Evolutionary conservation across 805 yeast species (phyloP).

Genomic region (Starmerella cellae): DNA sequence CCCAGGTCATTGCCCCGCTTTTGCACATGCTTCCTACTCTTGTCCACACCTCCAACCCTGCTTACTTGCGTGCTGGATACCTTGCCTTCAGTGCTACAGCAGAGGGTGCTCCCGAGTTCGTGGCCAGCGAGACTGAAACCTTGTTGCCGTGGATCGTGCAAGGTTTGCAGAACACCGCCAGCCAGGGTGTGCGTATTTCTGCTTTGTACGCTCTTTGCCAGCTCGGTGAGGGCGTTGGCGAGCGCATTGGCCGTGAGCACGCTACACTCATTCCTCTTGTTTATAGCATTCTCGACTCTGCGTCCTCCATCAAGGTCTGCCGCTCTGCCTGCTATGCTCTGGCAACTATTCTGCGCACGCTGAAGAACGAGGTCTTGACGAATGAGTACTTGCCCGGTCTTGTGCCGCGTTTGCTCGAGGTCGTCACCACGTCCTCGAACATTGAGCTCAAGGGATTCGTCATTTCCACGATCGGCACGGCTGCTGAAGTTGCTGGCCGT

Average conservation of each 20-base stretch:
- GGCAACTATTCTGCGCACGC: slow-evolving; percentile 83
- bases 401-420: slow-evolving; percentile 74
- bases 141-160: slow-evolving; percentile 57
- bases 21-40: slow-evolving; percentile 35
- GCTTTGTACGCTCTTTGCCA: slow-evolving; percentile 71
- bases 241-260: slow-evolving; percentile 71
- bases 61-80: slow-evolving; percentile 77
- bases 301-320: slow-evolving; percentile 70
- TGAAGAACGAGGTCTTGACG: slow-evolving; percentile 73
- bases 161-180: slow-evolving; percentile 62
- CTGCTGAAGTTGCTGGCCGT: slow-evolving; percentile 90
- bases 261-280: slow-evolving; percentile 72
- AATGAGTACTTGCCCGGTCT: slow-evolving; percentile 68
- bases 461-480: slow-evolving; percentile 92
- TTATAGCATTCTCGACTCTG: slow-evolving; percentile 73
- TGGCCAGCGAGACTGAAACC: slow-evolving; percentile 59
- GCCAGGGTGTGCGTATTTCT: slow-evolving; percentile 65
- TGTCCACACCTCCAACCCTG: slow-evolving; percentile 44
- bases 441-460: slow-evolving; percentile 40
- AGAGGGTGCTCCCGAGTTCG: slow-evolving; percentile 88
- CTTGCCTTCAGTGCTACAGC: slow-evolving; percentile 70
- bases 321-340: slow-evolving; percentile 82
- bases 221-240: slow-evolving; percentile 74
- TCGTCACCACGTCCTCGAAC: slow-evolving; percentile 63
- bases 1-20: slow-evolving; percentile 75